Evolutionary conservation across 2,329 filamentous ascomycete genomes (phyloP), one percentile per base, ranked within the genome.

Genomic region (Zarea fungicola): DNA sequence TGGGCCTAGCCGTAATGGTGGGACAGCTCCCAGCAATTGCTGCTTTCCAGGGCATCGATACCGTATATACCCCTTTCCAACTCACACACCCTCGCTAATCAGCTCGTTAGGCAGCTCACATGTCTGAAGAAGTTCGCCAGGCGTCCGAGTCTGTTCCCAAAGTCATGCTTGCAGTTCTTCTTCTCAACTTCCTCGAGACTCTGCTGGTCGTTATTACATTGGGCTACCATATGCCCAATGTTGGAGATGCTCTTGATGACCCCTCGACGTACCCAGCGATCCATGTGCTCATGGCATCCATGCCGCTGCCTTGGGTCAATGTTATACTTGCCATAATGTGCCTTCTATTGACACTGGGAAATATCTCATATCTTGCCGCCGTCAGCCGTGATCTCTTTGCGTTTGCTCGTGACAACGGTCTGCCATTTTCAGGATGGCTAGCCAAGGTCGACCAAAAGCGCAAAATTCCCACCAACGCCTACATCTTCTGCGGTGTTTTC

Each of bases 121-220:
- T 55, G 45, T 43, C 52, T 11, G 54, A 54, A 22, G 49, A 55
- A 32, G 54, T 55, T 36, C 42, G 50, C 28, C 41, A 51, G 26
- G 52, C 54, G 6, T 40, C 52, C 18, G 40, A 26, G 18, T 41
- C 39, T 6, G 45, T 55, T 2, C 54, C 52, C 19, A 47, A 41
- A 25, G 42, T 49, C 13, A 51, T 54, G 26, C 14, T 53, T 11
- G 10, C 22, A 6, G 41, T 39, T 26, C 34, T 42, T 7, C 11
- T 31, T 4, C 22, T 43, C 42, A 47, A 51, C 16, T 44, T 39
- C 16, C 9, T 35, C 28, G 16, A 34, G 23, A 44, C 35, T 13
- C 16, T 50, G 14, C 18, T 49, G 21, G 21, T 49, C 16, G 16
- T 40, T 6, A 21, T 53, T 31, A 49, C 53, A 10, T 23, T 53